A percentile compares a stretch with the other conserved stretches of the same genome.
Conservation (phyloP, 306 rosid genomes). For the Coriaria nepalensis region DNA sequence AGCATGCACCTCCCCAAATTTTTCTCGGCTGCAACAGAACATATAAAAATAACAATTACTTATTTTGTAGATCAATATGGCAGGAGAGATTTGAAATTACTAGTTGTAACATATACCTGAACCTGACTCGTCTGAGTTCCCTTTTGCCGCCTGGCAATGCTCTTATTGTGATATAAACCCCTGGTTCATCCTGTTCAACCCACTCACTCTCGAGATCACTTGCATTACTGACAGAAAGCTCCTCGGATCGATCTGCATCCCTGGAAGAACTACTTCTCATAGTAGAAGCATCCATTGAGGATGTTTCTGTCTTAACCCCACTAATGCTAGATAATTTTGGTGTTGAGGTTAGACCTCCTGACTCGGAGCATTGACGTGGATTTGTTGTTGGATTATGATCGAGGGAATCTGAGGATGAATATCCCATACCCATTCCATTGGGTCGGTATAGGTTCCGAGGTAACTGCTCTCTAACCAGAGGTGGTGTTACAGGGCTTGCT, state of each 20-base stretch:
- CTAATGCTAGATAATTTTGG: slow-evolving; percentile 66
- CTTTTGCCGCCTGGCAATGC: slow-evolving; percentile 70
- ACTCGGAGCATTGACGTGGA: slow-evolving; percentile 43
- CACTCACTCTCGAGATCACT: slow-evolving; percentile 97
- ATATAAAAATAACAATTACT: slow-evolving; percentile 7
- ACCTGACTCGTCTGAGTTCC: slow-evolving; percentile 92
- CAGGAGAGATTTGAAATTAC: not conserved
- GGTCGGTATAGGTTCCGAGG: slow-evolving; percentile 56
- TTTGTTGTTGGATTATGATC: slow-evolving; percentile 53
- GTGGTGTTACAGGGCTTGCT: slow-evolving; percentile 84
- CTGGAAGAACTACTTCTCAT: slow-evolving; percentile 73
- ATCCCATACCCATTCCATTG: slow-evolving; percentile 41
- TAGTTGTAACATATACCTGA: slow-evolving; percentile 42
- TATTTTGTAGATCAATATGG: not conserved
- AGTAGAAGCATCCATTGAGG: slow-evolving; percentile 65
- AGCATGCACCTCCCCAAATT: slow-evolving; percentile 92
- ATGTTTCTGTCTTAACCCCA: slow-evolving; percentile 56
- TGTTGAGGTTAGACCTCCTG: slow-evolving; percentile 49
- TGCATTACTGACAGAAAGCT: slow-evolving; percentile 83
- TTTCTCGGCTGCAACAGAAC: slow-evolving; percentile 66
- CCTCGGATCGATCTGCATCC: slow-evolving; percentile 76
- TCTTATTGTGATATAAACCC: slow-evolving; percentile 92
- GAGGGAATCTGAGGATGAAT: slow-evolving; percentile 85
- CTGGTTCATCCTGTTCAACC: slow-evolving; percentile 97
- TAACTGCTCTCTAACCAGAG: slow-evolving; percentile 55